Evolutionary conservation across 345 rosid species (phyloP), one percentile per base, ranked within the genome.

Genomic region (Erodium maritimum): DNA sequence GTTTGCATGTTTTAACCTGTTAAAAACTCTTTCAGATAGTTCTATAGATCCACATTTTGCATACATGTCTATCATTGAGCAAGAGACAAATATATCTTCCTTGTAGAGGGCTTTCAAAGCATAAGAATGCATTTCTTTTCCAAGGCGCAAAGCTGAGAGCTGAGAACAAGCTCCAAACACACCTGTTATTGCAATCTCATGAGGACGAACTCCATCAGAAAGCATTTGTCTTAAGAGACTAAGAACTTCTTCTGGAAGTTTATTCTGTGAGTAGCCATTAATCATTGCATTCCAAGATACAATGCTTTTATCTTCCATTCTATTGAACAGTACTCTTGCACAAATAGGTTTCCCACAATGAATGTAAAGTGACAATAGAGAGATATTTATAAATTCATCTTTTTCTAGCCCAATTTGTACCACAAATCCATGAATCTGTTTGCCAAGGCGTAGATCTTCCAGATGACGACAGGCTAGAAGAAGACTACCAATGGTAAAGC

Each of bases 211-310:
- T 71, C 75, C 71, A 59, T 61, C 13, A 54, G 73, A 64, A 66
- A 81, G 34, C 81, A 79, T 71, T 71, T 71, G 64, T 20, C 76
- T 77, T 52, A 83, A 81, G 58, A 81, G 67, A 64, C 19, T 17
- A 60, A 86, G 61, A 56, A 85, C 78, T 66, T 77, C 76, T 17
- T 68, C 67, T 14, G 80, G 82, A 73, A 70, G 73, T 50, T 70
- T 75, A 63, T 73, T 86, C 57, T 76, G 90, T 50, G 72, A 73
- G 74, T 76, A 79, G 22, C 87, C 85, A 34, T 74, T 58, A 55
- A 79, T 69, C 68, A 86, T 61, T 56, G 82, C 70, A 64, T 83
- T 86, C 89, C 89, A 85, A 37, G 86, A 80, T 56, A 85, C 82
- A 62, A 71, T 25, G 60, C 60, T 71, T 57, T 75, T 80, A 42